Evolutionary conservation across 2,329 filamentous ascomycete genomes (phyloP).

Genomic region (Ilyonectria robusta): DNA sequence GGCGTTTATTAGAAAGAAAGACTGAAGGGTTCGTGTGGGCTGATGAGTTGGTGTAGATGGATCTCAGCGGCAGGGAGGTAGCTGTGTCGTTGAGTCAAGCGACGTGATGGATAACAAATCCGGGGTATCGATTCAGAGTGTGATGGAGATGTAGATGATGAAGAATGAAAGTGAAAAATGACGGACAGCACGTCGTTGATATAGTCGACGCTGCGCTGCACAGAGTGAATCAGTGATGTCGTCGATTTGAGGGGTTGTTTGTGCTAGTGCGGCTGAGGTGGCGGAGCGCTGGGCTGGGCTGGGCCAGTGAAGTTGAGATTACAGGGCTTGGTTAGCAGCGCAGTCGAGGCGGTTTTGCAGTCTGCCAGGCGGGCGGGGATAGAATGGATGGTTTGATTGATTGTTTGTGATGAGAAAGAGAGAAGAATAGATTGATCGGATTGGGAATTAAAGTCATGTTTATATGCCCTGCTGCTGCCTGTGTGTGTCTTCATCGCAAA

Average conservation of each 20-base stretch:
- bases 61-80: not conserved
- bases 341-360: conserved; percentile 9
- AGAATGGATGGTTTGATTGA: not conserved
- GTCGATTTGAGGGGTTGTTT: not conserved
- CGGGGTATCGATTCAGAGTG: conserved; percentile 19
- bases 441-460: not conserved
- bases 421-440: not conserved
- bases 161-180: not conserved
- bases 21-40: not conserved
- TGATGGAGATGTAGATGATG: conserved; percentile 1
- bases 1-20: not conserved
- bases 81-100: not conserved
- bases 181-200: conserved; percentile 3
- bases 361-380: conserved; percentile 1
- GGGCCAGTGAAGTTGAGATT: conserved; percentile 1
- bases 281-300: conserved; percentile 10
- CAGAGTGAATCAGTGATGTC: not conserved
- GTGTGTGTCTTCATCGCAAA: not conserved
- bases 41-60: not conserved
- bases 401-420: conserved; percentile 4
- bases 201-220: not conserved
- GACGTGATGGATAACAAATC: conserved; percentile 1
- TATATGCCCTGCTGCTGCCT: conserved; percentile 2
- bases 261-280: conserved; percentile 26
- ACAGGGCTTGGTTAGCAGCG: conserved; percentile 8